phyloP scores from a whole-genome alignment of 106 monocot genomes.

The Dendrobium officinale region DNA sequence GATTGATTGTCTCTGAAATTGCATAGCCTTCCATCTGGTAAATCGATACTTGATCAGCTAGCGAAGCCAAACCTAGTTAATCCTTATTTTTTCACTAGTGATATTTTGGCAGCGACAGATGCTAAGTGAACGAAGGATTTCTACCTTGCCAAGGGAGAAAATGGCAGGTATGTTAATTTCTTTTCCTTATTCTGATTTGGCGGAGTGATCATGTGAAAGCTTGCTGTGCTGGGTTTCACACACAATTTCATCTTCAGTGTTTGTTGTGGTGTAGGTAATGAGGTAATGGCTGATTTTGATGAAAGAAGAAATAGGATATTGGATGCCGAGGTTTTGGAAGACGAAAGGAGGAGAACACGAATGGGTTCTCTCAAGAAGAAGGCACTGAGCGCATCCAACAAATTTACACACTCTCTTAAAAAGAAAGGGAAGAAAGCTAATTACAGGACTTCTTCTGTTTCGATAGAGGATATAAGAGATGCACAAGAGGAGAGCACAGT shows the following conservation, averaged over 20 bases:
- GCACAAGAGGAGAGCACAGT: slow-evolving; percentile 45
- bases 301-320: slow-evolving; percentile 3
- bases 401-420: slow-evolving; percentile 13
- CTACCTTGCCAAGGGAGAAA: background rate
- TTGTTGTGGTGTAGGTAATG: background rate
- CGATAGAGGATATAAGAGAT: slow-evolving; percentile 56
- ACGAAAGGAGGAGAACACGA: slow-evolving; percentile 4
- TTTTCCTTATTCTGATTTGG: background rate
- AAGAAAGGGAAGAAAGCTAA: slow-evolving; percentile 35
- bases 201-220: background rate
- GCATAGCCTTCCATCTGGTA: background rate
- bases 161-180: background rate
- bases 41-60: background rate
- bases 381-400: slow-evolving; percentile 7
- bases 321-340: slow-evolving; percentile 4
- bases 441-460: slow-evolving; percentile 17
- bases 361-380: slow-evolving; percentile 7
- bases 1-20: background rate
- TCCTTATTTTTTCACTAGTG: background rate
- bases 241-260: background rate
- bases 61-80: background rate
- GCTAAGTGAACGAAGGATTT: background rate
- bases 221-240: background rate
- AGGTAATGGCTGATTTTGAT: background rate
- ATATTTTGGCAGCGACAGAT: background rate